Conservation (phyloP, 148 eudicot genomes). For the Diospyros kaki region DNA sequence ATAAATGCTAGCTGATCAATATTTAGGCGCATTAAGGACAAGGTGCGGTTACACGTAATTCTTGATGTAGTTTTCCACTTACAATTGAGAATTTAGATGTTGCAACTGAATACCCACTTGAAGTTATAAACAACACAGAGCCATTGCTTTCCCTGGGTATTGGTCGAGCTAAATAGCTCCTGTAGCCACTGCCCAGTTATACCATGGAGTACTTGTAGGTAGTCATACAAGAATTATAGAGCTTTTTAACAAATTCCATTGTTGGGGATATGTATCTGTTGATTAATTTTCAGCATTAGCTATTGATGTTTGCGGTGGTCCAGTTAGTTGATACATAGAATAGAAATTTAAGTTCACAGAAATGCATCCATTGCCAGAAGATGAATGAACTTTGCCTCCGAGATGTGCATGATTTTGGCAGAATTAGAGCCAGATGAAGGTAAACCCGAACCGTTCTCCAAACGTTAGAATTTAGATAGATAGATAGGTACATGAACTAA, state of each 20-base stretch:
- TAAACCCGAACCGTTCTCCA: no score
- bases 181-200: neutral
- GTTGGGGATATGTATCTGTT: neutral
- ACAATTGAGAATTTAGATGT: neutral
- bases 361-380: neutral
- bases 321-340: no score
- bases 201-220: neutral
- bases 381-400: neutral
- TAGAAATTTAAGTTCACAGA: neutral
- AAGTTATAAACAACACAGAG: neutral
- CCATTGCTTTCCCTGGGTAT: neutral
- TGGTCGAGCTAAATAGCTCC: neutral
- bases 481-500: no score
- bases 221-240: neutral
- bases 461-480: no score
- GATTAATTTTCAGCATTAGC: neutral
- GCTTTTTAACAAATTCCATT: neutral
- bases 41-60: conserved; percentile 8
- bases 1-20: neutral
- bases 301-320: neutral
- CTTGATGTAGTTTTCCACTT: neutral
- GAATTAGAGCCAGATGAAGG: neutral
- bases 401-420: neutral
- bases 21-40: neutral
- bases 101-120: neutral